Percentiles rank a stretch among this genome's conserved stretches.
These are phyloP conservation scores for Tetrapisispora fleetii DNA, from an alignment of 805 yeast genomes.

Conservation along the genomic window DNA sequence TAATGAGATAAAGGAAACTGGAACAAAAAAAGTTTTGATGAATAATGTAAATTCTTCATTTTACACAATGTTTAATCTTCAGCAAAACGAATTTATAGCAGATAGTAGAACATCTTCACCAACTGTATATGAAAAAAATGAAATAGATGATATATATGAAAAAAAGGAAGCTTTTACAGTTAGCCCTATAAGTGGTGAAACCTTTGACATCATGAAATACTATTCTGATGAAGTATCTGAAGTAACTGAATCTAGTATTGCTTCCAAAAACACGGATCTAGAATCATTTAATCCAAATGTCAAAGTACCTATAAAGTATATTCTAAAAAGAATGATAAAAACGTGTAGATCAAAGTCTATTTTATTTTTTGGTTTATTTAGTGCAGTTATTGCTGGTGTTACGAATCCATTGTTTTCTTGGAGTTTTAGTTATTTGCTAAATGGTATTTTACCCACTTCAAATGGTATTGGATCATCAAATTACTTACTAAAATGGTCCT, in stretches of 20 bases:
- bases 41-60: slow-evolving; percentile 6
- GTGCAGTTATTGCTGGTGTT: slow-evolving; percentile 49
- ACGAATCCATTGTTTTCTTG: slow-evolving; percentile 71
- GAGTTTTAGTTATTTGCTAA: slow-evolving; percentile 59
- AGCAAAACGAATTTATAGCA: background rate
- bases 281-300: slow-evolving; percentile 1
- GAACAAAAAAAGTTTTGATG: slow-evolving; percentile 30
- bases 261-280: background rate
- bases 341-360: slow-evolving; percentile 20
- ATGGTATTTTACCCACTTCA: slow-evolving; percentile 46
- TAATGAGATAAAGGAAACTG: slow-evolving; percentile 45
- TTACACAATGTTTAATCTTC: slow-evolving; percentile 6
- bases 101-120: slow-evolving; percentile 1
- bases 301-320: slow-evolving; percentile 20
- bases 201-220: background rate
- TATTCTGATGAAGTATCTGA: background rate
- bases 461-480: slow-evolving; percentile 27
- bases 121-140: background rate
- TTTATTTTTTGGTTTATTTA: slow-evolving; percentile 41
- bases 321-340: slow-evolving; percentile 24
- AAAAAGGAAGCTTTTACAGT: slow-evolving; percentile 3
- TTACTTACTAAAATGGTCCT: slow-evolving; percentile 50
- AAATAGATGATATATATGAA: background rate
- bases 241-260: background rate
- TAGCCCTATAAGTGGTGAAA: slow-evolving; percentile 4